These are phyloP conservation scores for Aspergillus egyptiacus DNA, from an alignment of 495 filamentous ascomycete genomes.

Conservation along the genomic window DNA sequence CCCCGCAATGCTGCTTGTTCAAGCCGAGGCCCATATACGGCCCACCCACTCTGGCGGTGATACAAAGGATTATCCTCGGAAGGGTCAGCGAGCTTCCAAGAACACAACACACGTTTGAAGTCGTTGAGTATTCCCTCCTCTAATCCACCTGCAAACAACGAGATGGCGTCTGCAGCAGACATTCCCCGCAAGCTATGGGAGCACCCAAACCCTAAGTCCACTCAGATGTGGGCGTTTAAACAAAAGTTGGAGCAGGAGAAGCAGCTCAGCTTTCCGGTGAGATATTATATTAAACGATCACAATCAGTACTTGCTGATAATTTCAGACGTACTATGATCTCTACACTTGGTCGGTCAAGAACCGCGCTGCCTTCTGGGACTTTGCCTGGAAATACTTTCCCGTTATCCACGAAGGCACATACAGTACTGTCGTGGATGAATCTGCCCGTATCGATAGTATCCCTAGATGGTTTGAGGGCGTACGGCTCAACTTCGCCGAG, in stretches of 20 bases:
- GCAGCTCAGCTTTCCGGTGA: conserved; percentile 10
- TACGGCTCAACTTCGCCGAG: conserved; percentile 73
- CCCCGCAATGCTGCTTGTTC: neutral
- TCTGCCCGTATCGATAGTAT: conserved; percentile 55
- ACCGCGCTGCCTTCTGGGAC: conserved; percentile 61
- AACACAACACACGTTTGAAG: too few species aligned
- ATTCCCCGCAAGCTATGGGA: conserved; percentile 50
- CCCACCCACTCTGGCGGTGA: too few species aligned
- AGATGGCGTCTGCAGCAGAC: conserved; percentile 8
- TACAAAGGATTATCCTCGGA: neutral
- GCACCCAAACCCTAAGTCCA: conserved; percentile 54
- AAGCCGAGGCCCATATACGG: neutral
- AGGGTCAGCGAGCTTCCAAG: neutral
- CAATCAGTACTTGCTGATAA: neutral
- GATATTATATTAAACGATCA: neutral
- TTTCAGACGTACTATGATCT: conserved; percentile 51
- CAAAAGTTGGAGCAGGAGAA: conserved; percentile 22
- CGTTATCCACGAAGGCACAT: conserved; percentile 56
- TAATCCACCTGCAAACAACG: neutral
- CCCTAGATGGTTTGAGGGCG: conserved; percentile 41
- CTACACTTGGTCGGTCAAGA: conserved; percentile 55
- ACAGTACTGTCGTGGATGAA: conserved; percentile 60
- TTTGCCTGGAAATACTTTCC: conserved; percentile 53
- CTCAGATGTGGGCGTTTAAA: conserved; percentile 57
- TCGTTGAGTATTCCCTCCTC: too few species aligned